Conservation (phyloP, 306 rosid genomes). For the Biancaea sappan region DNA sequence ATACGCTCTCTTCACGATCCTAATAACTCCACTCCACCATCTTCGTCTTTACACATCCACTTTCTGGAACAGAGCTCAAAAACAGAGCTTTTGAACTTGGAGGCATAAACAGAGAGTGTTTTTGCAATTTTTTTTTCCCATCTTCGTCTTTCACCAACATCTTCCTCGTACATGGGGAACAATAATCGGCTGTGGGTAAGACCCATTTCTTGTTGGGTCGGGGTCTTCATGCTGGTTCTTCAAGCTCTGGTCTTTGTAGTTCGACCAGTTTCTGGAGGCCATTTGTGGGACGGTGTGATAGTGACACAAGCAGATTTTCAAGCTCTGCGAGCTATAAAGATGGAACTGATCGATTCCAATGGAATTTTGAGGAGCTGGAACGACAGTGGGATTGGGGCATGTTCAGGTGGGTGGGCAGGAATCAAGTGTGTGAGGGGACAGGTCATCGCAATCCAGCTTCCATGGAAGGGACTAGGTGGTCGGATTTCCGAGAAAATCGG, state of each 20-base stretch:
- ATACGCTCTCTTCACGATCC: slow-evolving; percentile 34
- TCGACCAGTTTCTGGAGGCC: slow-evolving; percentile 51
- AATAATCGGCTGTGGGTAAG: slow-evolving; percentile 32
- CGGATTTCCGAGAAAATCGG: slow-evolving; percentile 78
- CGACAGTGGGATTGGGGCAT: slow-evolving; percentile 71
- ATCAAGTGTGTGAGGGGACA: slow-evolving; percentile 89
- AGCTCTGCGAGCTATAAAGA: slow-evolving; percentile 69
- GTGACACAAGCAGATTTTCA: slow-evolving; percentile 65
- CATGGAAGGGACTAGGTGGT: slow-evolving; percentile 89
- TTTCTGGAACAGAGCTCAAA: background rate
- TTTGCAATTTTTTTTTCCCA: too few relatives aligned
- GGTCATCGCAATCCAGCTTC: slow-evolving; percentile 90
- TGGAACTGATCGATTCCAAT: slow-evolving; percentile 57
- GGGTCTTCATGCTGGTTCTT: slow-evolving; percentile 35
- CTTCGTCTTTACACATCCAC: background rate
- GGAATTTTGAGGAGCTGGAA: slow-evolving; percentile 86
- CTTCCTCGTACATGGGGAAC: slow-evolving; percentile 56
- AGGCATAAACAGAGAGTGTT: background rate
- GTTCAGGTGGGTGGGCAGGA: slow-evolving; percentile 92
- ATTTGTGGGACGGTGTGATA: slow-evolving; percentile 61
- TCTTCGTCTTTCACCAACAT: too few relatives aligned
- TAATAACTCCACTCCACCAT: background rate
- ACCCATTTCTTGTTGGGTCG: background rate
- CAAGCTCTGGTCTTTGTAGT: slow-evolving; percentile 32
- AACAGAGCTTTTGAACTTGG: slow-evolving; percentile 15